Evolutionary conservation across 441 rosid species (phyloP).

Genomic region (Flueggea neowawraea): DNA sequence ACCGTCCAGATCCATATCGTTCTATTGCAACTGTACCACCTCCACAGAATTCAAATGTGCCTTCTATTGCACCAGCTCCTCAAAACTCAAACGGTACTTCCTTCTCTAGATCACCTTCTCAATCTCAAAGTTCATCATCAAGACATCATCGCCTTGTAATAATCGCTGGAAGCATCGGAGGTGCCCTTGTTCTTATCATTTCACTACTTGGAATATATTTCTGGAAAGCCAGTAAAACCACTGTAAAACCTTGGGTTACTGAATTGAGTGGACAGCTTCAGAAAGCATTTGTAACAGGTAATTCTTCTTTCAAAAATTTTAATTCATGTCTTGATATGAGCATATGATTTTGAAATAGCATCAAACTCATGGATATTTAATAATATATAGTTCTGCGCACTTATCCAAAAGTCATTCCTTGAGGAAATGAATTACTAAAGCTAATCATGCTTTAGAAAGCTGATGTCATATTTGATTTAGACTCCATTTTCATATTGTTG

Average conservation of each 20-base stretch:
- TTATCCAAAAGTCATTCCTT: neutral
- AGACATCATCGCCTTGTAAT: conserved; percentile 20
- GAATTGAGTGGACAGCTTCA: conserved; percentile 76
- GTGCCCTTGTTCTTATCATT: conserved; percentile 35
- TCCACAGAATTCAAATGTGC: neutral
- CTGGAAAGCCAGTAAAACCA: conserved; percentile 46
- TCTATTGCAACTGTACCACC: conserved; percentile 5
- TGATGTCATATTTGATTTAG: neutral
- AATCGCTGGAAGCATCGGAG: conserved; percentile 38
- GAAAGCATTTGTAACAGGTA: conserved; percentile 70
- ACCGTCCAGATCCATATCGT: neutral
- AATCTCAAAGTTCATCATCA: conserved; percentile 14
- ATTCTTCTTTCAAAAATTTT: conserved; percentile 43
- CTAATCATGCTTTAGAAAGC: neutral
- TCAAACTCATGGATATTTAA: no score
- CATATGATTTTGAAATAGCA: no score
- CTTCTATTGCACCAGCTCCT: neutral
- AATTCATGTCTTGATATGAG: conserved; percentile 4
- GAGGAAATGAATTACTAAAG: neutral
- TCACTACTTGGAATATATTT: conserved; percentile 28
- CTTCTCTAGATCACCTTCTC: neutral
- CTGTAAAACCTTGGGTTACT: conserved; percentile 70
- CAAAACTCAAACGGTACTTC: neutral
- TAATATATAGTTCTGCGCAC: no score
- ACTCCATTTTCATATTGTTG: neutral